A percentile compares a stretch with the other conserved stretches of the same genome.
Conservation (phyloP, 208 protist genomes). For the Trypanosoma platydactyli region DNA sequence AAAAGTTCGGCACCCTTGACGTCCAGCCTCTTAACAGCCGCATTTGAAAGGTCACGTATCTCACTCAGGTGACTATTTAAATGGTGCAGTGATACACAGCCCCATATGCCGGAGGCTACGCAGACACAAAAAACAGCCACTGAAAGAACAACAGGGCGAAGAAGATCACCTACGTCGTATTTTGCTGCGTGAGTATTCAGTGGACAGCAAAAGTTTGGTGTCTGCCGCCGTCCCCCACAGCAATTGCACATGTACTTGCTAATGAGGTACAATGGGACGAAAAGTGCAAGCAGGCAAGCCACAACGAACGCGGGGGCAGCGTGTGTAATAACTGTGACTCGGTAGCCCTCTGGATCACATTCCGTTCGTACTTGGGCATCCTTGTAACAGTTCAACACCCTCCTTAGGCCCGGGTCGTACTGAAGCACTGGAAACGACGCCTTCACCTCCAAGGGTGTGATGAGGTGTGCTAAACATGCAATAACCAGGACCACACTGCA, state of each 20-base stretch:
- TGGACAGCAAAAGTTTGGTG: slow-evolving; percentile 48
- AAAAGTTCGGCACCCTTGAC: not conserved
- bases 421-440: slow-evolving; percentile 19
- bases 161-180: slow-evolving; percentile 45
- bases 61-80: slow-evolving; percentile 8
- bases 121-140: slow-evolving; percentile 25
- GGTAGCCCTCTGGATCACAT: slow-evolving; percentile 31
- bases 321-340: slow-evolving; percentile 21
- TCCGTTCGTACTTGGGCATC: slow-evolving; percentile 5
- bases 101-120: slow-evolving; percentile 34
- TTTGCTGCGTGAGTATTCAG: slow-evolving; percentile 25
- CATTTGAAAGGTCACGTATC: not conserved
- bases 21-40: slow-evolving; percentile 7
- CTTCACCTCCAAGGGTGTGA: not conserved
- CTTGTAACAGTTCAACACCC: slow-evolving; percentile 32
- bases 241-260: slow-evolving; percentile 45
- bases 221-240: slow-evolving; percentile 45
- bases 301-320: slow-evolving; percentile 27
- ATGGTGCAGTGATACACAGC: not conserved
- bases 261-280: slow-evolving; percentile 33
- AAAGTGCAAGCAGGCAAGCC: slow-evolving; percentile 21
- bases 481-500: not conserved
- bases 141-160: slow-evolving; percentile 34
- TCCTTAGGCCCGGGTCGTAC: slow-evolving; percentile 23
- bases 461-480: slow-evolving; percentile 6